Evolutionary conservation across 768 basidiomycete genomes (phyloP).

Genomic region (Mycena vulgaris): DNA sequence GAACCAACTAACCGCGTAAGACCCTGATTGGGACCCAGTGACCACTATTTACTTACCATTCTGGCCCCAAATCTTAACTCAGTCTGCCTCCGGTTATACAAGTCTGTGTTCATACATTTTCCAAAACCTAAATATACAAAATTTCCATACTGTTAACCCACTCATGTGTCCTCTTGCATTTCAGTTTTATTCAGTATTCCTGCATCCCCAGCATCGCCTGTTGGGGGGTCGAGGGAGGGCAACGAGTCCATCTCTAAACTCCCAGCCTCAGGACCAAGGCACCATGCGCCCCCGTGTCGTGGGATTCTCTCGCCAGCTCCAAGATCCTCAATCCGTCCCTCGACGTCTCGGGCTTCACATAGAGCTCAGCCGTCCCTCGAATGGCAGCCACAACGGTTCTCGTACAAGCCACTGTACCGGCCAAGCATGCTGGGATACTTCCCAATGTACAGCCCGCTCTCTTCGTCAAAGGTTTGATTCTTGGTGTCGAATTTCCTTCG

Average conservation of each 20-base stretch:
- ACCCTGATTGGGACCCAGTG: constrained; percentile 18
- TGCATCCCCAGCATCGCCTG: constrained; percentile 17
- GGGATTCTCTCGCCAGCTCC: constrained; percentile 24
- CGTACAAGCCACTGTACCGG: constrained; percentile 23
- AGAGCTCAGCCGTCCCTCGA: constrained; percentile 22
- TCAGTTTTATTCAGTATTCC: constrained; percentile 17
- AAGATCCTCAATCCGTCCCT: constrained; percentile 26
- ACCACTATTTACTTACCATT: constrained; percentile 12
- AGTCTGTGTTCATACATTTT: too few species aligned
- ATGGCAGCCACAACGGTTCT: constrained; percentile 28
- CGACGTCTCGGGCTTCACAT: constrained; percentile 26
- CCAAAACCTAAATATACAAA: constrained; percentile 17
- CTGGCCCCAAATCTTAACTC: constrained; percentile 12
- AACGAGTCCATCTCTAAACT: background rate
- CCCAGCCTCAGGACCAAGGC: constrained; percentile 24
- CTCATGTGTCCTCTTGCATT: background rate
- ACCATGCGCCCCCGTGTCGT: constrained; percentile 16
- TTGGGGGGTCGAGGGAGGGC: constrained; percentile 5
- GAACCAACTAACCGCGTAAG: too few species aligned
- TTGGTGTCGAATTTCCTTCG: constrained; percentile 12
- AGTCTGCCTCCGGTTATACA: too few species aligned
- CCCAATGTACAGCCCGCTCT: constrained; percentile 25
- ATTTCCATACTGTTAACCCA: constrained; percentile 2
- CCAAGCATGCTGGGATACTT: constrained; percentile 23
- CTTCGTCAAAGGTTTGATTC: constrained; percentile 19